Conservation (phyloP, 495 filamentous ascomycete genomes). For the Letharia lupina region DNA sequence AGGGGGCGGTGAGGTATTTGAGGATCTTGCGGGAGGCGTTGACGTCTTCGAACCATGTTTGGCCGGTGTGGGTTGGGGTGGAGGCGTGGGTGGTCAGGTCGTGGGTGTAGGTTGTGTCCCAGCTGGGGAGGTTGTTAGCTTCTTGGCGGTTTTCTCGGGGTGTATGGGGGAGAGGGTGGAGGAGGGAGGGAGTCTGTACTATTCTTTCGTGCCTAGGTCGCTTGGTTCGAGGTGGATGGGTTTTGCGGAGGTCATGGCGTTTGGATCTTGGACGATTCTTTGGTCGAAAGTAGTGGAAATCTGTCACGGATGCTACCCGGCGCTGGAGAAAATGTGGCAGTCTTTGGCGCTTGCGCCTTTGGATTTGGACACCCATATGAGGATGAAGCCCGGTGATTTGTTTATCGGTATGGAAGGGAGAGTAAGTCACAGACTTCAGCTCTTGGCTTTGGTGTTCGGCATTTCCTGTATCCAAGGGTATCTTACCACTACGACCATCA, state of each 20-base stretch:
- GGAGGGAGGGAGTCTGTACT: conserved; percentile 31
- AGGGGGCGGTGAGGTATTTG: conserved; percentile 33
- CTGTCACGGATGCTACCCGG: conserved; percentile 6
- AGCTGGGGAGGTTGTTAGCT: conserved; percentile 13
- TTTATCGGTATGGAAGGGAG: neutral
- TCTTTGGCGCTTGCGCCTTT: neutral
- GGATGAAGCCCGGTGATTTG: neutral
- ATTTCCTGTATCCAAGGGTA: neutral
- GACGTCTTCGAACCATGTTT: conserved; percentile 47
- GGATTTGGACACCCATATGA: neutral
- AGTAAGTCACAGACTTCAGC: neutral
- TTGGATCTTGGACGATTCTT: neutral
- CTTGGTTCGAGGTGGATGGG: conserved; percentile 43
- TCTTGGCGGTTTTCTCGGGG: neutral
- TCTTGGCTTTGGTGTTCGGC: neutral
- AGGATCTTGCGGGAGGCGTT: conserved; percentile 44
- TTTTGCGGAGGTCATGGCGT: conserved; percentile 20
- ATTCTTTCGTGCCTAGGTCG: conserved; percentile 48
- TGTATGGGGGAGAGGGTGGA: neutral
- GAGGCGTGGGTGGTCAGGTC: conserved; percentile 23
- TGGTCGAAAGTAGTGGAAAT: neutral
- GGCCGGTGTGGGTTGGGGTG: conserved; percentile 42
- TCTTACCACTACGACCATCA: neutral
- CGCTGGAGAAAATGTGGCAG: neutral
- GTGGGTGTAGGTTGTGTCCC: conserved; percentile 24